Conservation (phyloP, 1,139 yeast species). For the Meyerozyma elateridarum region DNA sequence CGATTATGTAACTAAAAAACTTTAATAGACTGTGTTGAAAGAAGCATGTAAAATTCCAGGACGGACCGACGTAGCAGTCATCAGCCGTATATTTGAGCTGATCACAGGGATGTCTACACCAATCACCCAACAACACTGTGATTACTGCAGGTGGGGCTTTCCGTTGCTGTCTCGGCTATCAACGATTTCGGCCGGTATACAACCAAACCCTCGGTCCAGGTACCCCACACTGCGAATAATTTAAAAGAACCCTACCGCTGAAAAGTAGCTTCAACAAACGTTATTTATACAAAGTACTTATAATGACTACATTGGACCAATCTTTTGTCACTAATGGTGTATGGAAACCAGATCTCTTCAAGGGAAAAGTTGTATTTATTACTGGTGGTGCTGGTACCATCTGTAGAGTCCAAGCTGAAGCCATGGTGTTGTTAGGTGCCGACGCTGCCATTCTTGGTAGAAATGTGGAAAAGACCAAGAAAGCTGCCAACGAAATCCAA, state of each 20-base stretch:
- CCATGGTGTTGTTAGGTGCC: slow-evolving; percentile 76
- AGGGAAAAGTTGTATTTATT: slow-evolving; percentile 80
- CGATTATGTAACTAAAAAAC: no score
- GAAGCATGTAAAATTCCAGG: no score
- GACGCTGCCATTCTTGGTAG: slow-evolving; percentile 84
- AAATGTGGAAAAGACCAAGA: slow-evolving; percentile 55
- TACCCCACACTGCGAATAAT: neutral
- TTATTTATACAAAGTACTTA: neutral
- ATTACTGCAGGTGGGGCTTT: no score
- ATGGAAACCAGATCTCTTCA: slow-evolving; percentile 61
- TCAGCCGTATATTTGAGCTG: no score
- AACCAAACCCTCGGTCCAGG: slow-evolving; percentile 4
- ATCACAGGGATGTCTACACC: no score
- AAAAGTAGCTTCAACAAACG: no score
- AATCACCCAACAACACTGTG: no score
- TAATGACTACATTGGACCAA: slow-evolving; percentile 22
- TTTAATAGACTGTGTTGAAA: no score
- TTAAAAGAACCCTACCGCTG: neutral
- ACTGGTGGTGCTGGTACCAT: slow-evolving; percentile 97
- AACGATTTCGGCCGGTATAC: no score
- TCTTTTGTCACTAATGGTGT: slow-evolving; percentile 22
- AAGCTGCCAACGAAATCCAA: slow-evolving; percentile 63
- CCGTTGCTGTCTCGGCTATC: no score
- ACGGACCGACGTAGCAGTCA: no score
- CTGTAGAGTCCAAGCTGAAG: slow-evolving; percentile 82